phyloP scores from a whole-genome alignment of 2,329 filamentous ascomycete species.

The Drechslera avenae region DNA sequence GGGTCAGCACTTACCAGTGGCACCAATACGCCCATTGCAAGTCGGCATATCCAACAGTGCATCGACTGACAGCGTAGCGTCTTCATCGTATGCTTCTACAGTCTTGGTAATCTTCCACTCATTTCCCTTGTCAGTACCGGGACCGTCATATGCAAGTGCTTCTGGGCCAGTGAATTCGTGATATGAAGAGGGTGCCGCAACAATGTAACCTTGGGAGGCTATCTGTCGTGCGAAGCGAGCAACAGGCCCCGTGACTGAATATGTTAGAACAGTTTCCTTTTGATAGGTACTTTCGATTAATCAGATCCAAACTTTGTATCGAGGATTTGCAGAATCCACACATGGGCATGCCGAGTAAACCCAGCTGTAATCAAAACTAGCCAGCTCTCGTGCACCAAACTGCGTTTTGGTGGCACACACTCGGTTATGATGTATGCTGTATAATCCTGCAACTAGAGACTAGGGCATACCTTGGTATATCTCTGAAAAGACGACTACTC shows the following conservation, averaged over 20 bases:
- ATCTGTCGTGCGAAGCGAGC: slow-evolving; percentile 89
- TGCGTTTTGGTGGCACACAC: no score
- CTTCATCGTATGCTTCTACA: slow-evolving; percentile 78
- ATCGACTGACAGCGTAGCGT: slow-evolving; percentile 53
- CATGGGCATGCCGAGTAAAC: no score
- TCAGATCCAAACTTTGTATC: no score
- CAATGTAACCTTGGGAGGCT: slow-evolving; percentile 89
- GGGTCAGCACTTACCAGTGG: slow-evolving; percentile 31
- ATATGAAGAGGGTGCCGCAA: slow-evolving; percentile 86
- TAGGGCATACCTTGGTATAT: slow-evolving; percentile 83
- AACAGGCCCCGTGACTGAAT: slow-evolving; percentile 80
- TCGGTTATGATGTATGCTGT: no score
- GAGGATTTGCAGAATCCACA: no score
- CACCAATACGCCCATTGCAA: slow-evolving; percentile 71
- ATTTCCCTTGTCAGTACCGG: slow-evolving; percentile 87
- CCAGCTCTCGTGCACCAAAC: no score
- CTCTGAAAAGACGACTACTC: slow-evolving; percentile 87
- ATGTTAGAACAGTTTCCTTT: not conserved
- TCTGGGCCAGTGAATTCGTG: slow-evolving; percentile 91
- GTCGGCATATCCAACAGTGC: slow-evolving; percentile 50
- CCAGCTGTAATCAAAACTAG: no score
- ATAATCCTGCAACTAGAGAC: not conserved
- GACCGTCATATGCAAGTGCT: slow-evolving; percentile 80
- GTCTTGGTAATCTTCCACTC: slow-evolving; percentile 85
- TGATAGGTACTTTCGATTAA: no score